These are phyloP conservation scores for Podaxis sp. DNA, from an alignment of 768 basidiomycete genomes.

Conservation along the genomic window DNA sequence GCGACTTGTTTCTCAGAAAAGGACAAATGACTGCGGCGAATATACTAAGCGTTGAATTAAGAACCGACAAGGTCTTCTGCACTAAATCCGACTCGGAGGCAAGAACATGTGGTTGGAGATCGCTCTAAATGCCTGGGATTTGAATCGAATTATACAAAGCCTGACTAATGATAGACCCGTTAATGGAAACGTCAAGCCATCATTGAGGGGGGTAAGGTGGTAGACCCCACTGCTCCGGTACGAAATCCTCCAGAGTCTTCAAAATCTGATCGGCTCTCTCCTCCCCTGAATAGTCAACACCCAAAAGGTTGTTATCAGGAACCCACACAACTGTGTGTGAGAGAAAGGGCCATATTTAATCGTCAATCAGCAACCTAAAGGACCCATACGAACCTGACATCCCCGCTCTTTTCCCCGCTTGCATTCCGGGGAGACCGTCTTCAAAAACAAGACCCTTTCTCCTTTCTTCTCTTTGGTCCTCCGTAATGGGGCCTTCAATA, in stretches of 20 bases:
- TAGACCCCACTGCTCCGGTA: slow-evolving; percentile 82
- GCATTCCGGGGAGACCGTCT: slow-evolving; percentile 74
- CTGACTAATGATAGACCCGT: background rate
- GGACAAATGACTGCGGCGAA: background rate
- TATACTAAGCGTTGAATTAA: background rate
- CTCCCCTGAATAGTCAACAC: slow-evolving; percentile 44
- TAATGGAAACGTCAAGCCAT: slow-evolving; percentile 1
- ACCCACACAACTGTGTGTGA: slow-evolving; percentile 73
- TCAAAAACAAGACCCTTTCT: slow-evolving; percentile 77
- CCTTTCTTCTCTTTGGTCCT: slow-evolving; percentile 46
- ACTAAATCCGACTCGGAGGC: slow-evolving; percentile 5
- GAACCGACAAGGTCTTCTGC: background rate
- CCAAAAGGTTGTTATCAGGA: slow-evolving; percentile 69
- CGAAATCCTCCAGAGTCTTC: slow-evolving; percentile 66
- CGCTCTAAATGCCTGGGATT: background rate
- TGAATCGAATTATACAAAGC: background rate
- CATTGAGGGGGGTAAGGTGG: slow-evolving; percentile 53
- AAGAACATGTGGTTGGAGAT: background rate
- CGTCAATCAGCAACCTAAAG: background rate
- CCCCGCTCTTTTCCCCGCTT: slow-evolving; percentile 80
- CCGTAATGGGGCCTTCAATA: slow-evolving; percentile 31
- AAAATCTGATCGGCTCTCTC: slow-evolving; percentile 62
- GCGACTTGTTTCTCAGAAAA: background rate
- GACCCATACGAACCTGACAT: slow-evolving; percentile 66
- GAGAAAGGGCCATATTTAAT: slow-evolving; percentile 2